Base-by-base conservation (phyloP, 2,329 filamentous ascomycete species). In the Scleromitrula shiraiana region DNA sequence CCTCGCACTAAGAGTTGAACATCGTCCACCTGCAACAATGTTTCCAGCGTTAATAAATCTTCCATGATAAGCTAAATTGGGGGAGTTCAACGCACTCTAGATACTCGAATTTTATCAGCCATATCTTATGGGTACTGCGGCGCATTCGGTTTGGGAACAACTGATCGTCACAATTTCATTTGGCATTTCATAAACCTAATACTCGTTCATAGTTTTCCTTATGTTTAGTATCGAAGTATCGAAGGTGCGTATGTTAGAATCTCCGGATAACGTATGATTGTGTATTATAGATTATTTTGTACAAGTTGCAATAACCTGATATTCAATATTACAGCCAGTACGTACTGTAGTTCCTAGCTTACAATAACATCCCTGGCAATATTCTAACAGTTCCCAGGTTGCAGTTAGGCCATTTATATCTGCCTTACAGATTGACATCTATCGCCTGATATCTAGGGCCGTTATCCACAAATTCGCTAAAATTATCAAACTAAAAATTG, bases 1-100 rank as follows among this genome's bases (percentile, higher is more conserved):
- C 80, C 80, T 46, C 73, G 73, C 55, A 74, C 73, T 54, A 77
- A 72, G 59, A 77, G 75, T 54, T 79, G 74, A 49, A 83, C 78
- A 63, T 77, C 68, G 53, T 85, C 77, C 58, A 82, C 74, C 76
- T 61, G 76, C 7, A 19, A 23, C 7, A n/a, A 4, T 23, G 35
- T 27, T 15, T 10, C 5, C 14, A 22, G 17, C 5, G 15, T 47
- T 35, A 47, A 37, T 27, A n/a, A 35, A 35, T 15, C 23, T 49
- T 20, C 7, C 35, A 39, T 49, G 4, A 19, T 10, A 35, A 37
- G 26, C 19, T 41, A 45, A 23, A 7, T 27, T 7, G 37, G 30
- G 20, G 24, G 20, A 20, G 49, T 38, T 14, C 30, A 19, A 33
- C 63, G 49, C 52, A 68, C 70, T 65, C 71, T 72, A 55, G 67